Conservation (phyloP, 2,329 filamentous ascomycete genomes). For the Neofusicoccum sp. region DNA sequence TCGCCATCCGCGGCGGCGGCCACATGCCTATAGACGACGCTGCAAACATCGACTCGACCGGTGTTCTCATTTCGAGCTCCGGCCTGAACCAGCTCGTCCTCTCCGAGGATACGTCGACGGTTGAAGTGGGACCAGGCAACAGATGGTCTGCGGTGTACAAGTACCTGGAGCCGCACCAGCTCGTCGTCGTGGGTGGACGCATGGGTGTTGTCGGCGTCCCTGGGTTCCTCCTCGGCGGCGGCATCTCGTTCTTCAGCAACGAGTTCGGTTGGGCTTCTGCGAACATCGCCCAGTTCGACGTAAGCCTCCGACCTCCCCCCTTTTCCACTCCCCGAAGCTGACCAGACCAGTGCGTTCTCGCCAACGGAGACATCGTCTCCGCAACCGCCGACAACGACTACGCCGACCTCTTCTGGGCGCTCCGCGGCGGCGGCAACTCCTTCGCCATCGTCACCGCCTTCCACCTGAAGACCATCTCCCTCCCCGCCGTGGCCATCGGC, state of each 20-base stretch:
- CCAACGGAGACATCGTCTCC: slow-evolving; percentile 26
- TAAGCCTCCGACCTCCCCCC: background rate
- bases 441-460: slow-evolving; percentile 30
- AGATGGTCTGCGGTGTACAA: background rate
- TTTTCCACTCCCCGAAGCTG: too few species aligned
- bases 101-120: background rate
- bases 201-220: slow-evolving; percentile 30
- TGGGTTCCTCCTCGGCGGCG: slow-evolving; percentile 30
- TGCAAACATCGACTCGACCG: slow-evolving; percentile 23
- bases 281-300: background rate
- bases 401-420: slow-evolving; percentile 34
- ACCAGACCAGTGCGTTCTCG: slow-evolving; percentile 29
- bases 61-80: background rate
- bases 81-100: background rate
- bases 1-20: slow-evolving; percentile 2
- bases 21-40: slow-evolving; percentile 19
- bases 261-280: slow-evolving; percentile 24
- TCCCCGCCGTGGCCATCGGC: slow-evolving; percentile 23
- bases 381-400: slow-evolving; percentile 26
- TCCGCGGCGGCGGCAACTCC: slow-evolving; percentile 28
- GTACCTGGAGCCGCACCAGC: background rate
- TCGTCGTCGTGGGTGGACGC: background rate
- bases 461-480: slow-evolving; percentile 24
- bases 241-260: slow-evolving; percentile 25
- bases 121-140: background rate